Evolutionary conservation across 768 basidiomycete species (phyloP).

Genomic region (Lactifluus hygrophoroides): DNA sequence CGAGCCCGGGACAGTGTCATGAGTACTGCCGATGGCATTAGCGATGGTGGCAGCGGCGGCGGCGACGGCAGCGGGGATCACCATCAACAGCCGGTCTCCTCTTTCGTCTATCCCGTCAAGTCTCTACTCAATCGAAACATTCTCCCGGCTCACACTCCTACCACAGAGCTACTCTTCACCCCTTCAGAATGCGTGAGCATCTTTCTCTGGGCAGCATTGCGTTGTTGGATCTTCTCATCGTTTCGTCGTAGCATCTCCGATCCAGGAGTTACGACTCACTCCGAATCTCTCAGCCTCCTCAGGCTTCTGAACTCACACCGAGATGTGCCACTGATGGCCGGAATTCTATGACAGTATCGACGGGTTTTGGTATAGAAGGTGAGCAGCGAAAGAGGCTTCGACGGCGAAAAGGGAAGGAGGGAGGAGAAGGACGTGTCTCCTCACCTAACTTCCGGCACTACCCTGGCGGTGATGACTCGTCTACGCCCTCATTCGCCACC

Average conservation of each 20-base stretch:
- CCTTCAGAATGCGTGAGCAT: neutral
- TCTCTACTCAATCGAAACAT: constrained; percentile 26
- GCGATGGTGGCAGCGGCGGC: too few relatives aligned
- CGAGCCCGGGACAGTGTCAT: too few relatives aligned
- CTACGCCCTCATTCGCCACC: neutral
- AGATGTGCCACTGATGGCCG: neutral
- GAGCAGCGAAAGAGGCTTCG: neutral
- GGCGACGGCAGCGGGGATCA: neutral
- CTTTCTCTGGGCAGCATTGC: too few relatives aligned
- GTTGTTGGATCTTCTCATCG: neutral
- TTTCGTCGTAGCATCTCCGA: neutral
- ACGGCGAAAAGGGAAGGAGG: neutral
- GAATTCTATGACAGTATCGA: neutral
- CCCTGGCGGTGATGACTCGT: neutral
- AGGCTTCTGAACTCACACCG: neutral
- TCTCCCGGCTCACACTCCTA: neutral
- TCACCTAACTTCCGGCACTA: constrained; percentile 7
- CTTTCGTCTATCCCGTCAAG: constrained; percentile 30
- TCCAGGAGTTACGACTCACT: neutral
- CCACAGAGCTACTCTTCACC: neutral
- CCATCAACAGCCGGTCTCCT: too few relatives aligned
- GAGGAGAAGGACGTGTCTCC: neutral
- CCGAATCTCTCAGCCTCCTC: too few relatives aligned
- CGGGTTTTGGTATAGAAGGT: neutral
- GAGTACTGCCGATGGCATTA: too few relatives aligned